phyloP scores from a whole-genome alignment of 306 rosid genomes.

The Lagenaria siceraria region DNA sequence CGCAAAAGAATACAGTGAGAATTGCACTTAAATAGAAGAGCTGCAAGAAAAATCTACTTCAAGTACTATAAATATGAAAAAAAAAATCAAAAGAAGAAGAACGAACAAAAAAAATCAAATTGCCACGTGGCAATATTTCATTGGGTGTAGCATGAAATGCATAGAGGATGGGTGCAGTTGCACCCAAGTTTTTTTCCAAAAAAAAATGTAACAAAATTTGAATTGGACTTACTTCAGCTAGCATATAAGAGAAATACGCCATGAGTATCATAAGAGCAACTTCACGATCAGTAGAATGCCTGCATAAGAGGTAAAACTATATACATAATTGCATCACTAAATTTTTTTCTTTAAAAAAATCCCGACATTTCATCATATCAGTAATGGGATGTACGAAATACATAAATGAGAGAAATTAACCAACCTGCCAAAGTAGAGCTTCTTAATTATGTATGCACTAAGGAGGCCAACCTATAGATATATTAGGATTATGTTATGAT shows the following conservation, averaged over 20 bases:
- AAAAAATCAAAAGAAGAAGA: neutral
- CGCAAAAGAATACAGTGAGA: conserved; percentile 94
- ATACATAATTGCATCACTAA: neutral
- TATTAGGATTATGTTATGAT: neutral
- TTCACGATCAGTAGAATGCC: conserved; percentile 94
- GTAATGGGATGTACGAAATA: neutral
- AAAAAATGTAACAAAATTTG: neutral
- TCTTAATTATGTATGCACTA: conserved; percentile 66
- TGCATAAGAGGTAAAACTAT: conserved; percentile 13
- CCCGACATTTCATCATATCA: neutral
- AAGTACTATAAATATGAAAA: neutral
- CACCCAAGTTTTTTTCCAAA: no score
- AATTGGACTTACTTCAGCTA: conserved; percentile 57
- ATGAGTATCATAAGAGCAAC: conserved; percentile 96
- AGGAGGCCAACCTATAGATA: conserved; percentile 68
- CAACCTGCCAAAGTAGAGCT: conserved; percentile 76
- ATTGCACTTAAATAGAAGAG: conserved; percentile 82
- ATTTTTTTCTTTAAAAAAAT: no score
- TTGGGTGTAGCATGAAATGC: no score
- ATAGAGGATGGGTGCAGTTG: no score
- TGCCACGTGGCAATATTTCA: no score
- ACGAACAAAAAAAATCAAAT: no score
- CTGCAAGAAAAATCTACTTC: conserved; percentile 32
- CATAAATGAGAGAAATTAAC: conserved; percentile 7
- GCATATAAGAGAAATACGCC: conserved; percentile 93